phyloP scores from a whole-genome alignment of 495 filamentous ascomycete genomes.

The Aspergillus campestris region DNA sequence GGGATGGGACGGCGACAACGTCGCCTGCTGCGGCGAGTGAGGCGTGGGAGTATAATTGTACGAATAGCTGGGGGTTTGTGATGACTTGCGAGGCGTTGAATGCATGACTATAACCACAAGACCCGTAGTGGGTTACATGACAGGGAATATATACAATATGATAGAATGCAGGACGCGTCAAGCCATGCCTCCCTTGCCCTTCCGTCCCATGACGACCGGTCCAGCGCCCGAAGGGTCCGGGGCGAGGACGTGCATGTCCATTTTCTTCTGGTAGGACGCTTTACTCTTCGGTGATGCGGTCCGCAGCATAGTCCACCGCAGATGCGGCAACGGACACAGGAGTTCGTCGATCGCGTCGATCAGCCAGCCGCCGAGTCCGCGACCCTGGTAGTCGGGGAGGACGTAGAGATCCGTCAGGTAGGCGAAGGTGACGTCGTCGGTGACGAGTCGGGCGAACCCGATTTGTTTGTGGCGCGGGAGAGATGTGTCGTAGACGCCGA shows the following conservation, averaged over 20 bases:
- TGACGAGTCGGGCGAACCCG: conserved; percentile 56
- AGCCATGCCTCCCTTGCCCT: conserved; percentile 3
- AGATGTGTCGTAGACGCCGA: conserved; percentile 37
- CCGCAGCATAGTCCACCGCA: conserved; percentile 48
- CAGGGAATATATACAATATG: no score
- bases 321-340: conserved; percentile 43
- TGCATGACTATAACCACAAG: no score
- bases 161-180: background rate
- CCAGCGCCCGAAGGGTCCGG: conserved; percentile 16
- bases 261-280: conserved; percentile 36
- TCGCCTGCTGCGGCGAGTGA: conserved; percentile 32
- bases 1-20: conserved; percentile 45
- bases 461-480: conserved; percentile 25
- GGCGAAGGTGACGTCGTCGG: conserved; percentile 55
- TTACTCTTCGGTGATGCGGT: conserved; percentile 26
- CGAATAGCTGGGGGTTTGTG: conserved; percentile 33
- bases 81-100: conserved; percentile 25
- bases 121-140: no score
- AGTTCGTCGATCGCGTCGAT: conserved; percentile 49
- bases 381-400: conserved; percentile 42
- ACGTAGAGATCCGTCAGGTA: conserved; percentile 67
- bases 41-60: conserved; percentile 35
- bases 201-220: conserved; percentile 19
- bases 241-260: conserved; percentile 37
- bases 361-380: conserved; percentile 57